A percentile compares a stretch with the other conserved stretches of the same genome.
phyloP scores from a whole-genome alignment of 2,329 filamentous ascomycete genomes.

The Tolypocladium sp. region DNA sequence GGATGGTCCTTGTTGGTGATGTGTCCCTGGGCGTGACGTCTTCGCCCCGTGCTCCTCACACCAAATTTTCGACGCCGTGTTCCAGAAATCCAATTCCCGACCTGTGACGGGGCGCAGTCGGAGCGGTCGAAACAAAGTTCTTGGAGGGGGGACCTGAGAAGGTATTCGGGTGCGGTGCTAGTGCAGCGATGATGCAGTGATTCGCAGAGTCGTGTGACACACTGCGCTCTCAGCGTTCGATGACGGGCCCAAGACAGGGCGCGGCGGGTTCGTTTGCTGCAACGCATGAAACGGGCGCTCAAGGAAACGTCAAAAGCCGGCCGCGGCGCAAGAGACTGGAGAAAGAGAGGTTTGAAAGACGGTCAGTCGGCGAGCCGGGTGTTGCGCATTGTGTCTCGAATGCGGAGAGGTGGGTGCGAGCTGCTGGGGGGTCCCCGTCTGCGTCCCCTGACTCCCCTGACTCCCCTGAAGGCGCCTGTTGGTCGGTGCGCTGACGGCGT shows the following conservation, averaged over 20 bases:
- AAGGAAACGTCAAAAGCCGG: background rate
- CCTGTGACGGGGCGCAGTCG: background rate
- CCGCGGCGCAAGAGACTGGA: background rate
- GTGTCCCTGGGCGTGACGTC: background rate
- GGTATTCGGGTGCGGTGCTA: background rate
- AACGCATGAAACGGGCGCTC: conserved; percentile 2
- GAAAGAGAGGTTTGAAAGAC: conserved; percentile 11
- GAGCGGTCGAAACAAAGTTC: background rate
- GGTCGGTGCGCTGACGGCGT: background rate
- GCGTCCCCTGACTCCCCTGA: background rate
- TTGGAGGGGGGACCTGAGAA: background rate
- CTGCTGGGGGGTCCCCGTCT: conserved; percentile 11
- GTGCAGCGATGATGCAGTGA: background rate
- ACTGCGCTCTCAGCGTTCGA: background rate
- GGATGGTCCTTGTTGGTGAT: background rate
- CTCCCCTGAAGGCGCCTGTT: background rate
- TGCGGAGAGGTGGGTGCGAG: conserved; percentile 14
- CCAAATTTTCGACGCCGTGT: background rate
- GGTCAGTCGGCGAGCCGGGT: conserved; percentile 13
- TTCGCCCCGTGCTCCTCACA: background rate
- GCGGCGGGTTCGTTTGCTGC: background rate
- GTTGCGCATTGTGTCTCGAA: conserved; percentile 24
- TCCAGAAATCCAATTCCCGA: background rate
- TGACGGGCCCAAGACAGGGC: background rate
- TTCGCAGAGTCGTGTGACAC: background rate